These are phyloP conservation scores for Neoarthrinium moseri DNA, from an alignment of 2,329 filamentous ascomycete species.

Conservation along the genomic window DNA sequence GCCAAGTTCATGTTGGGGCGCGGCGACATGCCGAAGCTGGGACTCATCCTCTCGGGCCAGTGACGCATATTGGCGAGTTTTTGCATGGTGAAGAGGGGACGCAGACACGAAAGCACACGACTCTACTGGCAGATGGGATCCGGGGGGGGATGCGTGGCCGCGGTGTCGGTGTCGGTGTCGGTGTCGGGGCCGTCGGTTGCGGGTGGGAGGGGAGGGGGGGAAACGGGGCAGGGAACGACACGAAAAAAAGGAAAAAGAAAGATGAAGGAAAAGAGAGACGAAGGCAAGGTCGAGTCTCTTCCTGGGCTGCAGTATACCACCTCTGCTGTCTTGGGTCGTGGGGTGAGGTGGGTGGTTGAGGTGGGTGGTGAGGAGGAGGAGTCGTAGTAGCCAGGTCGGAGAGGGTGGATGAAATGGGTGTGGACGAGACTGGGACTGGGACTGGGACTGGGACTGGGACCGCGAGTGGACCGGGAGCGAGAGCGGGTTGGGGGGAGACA, in stretches of 20 bases:
- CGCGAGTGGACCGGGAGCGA: neutral
- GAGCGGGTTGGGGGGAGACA: slow-evolving; percentile 3
- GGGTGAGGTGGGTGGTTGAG: slow-evolving; percentile 4
- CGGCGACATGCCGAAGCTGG: slow-evolving; percentile 62
- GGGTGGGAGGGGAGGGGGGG: slow-evolving; percentile 11
- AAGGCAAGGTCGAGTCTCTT: slow-evolving; percentile 14
- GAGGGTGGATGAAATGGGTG: slow-evolving; percentile 1
- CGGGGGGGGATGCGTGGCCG: no score
- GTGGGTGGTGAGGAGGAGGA: slow-evolving; percentile 7
- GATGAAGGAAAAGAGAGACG: slow-evolving; percentile 16
- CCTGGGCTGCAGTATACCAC: slow-evolving; percentile 7
- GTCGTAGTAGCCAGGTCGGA: neutral
- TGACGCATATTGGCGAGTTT: slow-evolving; percentile 71
- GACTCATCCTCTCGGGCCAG: slow-evolving; percentile 69
- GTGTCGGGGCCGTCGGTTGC: slow-evolving; percentile 22
- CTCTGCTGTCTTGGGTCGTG: slow-evolving; percentile 9
- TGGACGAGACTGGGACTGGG: slow-evolving; percentile 1
- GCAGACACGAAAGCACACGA: slow-evolving; percentile 10
- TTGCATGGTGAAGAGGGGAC: slow-evolving; percentile 54
- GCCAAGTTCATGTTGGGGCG: slow-evolving; percentile 56
- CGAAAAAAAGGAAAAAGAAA: slow-evolving; percentile 12
- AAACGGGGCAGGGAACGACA: slow-evolving; percentile 9
- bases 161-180: no score
- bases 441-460: neutral
- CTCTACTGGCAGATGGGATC: slow-evolving; percentile 9